phyloP scores from a whole-genome alignment of 108 stramenopile species.

The Aurantiochytrium sp. region DNA sequence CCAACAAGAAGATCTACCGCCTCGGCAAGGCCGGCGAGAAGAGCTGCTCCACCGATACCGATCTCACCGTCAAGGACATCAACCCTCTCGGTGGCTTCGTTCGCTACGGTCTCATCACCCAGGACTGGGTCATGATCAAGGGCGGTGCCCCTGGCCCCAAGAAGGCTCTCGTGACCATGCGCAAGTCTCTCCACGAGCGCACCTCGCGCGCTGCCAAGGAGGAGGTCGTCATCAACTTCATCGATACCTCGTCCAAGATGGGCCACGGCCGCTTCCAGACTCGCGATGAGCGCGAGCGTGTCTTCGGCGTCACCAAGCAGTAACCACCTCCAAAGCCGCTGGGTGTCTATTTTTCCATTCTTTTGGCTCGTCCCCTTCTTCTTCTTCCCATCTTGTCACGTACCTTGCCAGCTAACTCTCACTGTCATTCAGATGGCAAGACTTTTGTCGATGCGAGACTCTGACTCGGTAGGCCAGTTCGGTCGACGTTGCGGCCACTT shows the following conservation, averaged over 20 bases:
- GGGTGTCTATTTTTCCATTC: background rate
- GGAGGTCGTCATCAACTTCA: slow-evolving; percentile 92
- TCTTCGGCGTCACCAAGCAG: slow-evolving; percentile 68
- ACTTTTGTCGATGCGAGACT: too few species aligned
- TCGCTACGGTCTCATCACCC: slow-evolving; percentile 87
- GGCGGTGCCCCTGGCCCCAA: slow-evolving; percentile 93
- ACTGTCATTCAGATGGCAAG: too few species aligned
- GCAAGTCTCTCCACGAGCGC: slow-evolving; percentile 90
- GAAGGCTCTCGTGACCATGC: slow-evolving; percentile 94
- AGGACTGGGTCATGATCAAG: slow-evolving; percentile 99
- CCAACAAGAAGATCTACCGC: slow-evolving; percentile 99
- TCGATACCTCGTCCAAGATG: slow-evolving; percentile 98
- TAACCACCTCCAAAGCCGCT: background rate
- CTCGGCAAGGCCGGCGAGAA: slow-evolving; percentile 72
- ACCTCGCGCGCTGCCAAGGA: slow-evolving; percentile 89
- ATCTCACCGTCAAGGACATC: slow-evolving; percentile 96
- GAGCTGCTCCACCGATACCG: slow-evolving; percentile 87
- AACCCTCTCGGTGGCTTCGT: slow-evolving; percentile 99
- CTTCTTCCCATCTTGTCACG: background rate
- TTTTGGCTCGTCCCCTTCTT: background rate
- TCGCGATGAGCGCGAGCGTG: slow-evolving; percentile 94
- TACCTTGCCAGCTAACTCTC: too few species aligned
- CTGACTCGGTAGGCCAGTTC: too few species aligned
- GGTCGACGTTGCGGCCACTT: too few species aligned
- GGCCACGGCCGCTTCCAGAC: slow-evolving; percentile 99